phyloP scores from a whole-genome alignment of 805 yeast genomes.

The Candida sphagnicola region DNA sequence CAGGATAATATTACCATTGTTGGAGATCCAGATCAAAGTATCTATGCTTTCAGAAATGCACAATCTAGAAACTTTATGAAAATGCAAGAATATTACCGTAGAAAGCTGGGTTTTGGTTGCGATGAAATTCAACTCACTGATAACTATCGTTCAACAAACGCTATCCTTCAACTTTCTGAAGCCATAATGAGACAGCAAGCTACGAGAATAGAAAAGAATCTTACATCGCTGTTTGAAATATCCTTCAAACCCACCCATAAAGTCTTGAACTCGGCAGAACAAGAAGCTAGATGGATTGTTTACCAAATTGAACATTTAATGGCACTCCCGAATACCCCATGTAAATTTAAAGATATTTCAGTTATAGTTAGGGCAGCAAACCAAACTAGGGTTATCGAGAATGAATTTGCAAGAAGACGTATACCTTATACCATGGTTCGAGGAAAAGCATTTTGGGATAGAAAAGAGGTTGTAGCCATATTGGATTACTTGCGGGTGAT shows the following conservation, averaged over 20 bases:
- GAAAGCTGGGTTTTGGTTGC: conserved; percentile 13
- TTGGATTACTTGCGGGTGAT: conserved; percentile 64
- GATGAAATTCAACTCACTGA: conserved; percentile 47
- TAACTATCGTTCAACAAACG: conserved; percentile 78
- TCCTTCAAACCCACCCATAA: conserved; percentile 47
- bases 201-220: conserved; percentile 38
- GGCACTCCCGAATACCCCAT: conserved; percentile 38
- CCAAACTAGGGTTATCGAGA: conserved; percentile 62
- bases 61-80: conserved; percentile 58
- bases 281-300: conserved; percentile 60
- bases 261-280: conserved; percentile 34
- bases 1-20: conserved; percentile 73
- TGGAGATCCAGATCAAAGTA: conserved; percentile 96
- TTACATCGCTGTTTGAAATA: conserved; percentile 43
- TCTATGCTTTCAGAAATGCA: conserved; percentile 85
- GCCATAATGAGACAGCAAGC: conserved; percentile 55
- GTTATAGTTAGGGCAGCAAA: conserved; percentile 64
- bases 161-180: conserved; percentile 63
- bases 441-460: conserved; percentile 79
- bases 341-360: conserved; percentile 60
- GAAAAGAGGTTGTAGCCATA: conserved; percentile 60
- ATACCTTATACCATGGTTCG: conserved; percentile 67
- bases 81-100: conserved; percentile 43
- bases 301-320: conserved; percentile 49
- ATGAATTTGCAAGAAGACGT: conserved; percentile 47